Evolutionary conservation across 768 basidiomycete genomes (phyloP).

Genomic region (Rhodotorula paludigena): DNA sequence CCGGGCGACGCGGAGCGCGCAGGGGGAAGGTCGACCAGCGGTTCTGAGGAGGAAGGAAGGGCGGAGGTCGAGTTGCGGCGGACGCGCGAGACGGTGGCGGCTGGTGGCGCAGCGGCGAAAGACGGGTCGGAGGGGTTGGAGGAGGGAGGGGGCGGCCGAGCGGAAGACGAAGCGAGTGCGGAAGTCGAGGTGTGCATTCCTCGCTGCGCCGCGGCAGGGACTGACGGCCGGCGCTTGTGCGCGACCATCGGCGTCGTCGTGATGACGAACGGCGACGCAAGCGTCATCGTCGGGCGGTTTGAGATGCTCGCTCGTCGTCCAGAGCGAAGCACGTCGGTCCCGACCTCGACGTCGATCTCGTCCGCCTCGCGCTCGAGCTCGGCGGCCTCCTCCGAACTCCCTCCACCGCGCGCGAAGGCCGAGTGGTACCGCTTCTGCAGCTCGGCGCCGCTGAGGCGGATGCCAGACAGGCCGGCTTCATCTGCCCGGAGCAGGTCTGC

Average conservation of each 20-base stretch:
- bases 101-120: neutral
- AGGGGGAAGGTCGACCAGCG: slow-evolving; percentile 1
- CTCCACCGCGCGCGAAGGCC: slow-evolving; percentile 14
- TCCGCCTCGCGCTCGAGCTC: slow-evolving; percentile 26
- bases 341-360: slow-evolving; percentile 26
- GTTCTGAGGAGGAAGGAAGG: slow-evolving; percentile 1
- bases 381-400: neutral
- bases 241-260: neutral
- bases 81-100: neutral
- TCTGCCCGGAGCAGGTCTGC: slow-evolving; percentile 24
- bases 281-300: neutral
- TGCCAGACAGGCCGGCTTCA: slow-evolving; percentile 25
- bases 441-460: slow-evolving; percentile 21
- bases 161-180: neutral
- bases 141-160: neutral
- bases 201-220: neutral
- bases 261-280: slow-evolving; percentile 11
- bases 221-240: neutral
- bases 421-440: slow-evolving; percentile 35
- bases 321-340: slow-evolving; percentile 9
- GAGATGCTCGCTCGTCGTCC: slow-evolving; percentile 25
- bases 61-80: slow-evolving; percentile 37
- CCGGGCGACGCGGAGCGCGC: neutral
- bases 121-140: neutral
- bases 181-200: slow-evolving; percentile 14